phyloP scores from a whole-genome alignment of 345 rosid species.

The Excoecaria agallocha region DNA sequence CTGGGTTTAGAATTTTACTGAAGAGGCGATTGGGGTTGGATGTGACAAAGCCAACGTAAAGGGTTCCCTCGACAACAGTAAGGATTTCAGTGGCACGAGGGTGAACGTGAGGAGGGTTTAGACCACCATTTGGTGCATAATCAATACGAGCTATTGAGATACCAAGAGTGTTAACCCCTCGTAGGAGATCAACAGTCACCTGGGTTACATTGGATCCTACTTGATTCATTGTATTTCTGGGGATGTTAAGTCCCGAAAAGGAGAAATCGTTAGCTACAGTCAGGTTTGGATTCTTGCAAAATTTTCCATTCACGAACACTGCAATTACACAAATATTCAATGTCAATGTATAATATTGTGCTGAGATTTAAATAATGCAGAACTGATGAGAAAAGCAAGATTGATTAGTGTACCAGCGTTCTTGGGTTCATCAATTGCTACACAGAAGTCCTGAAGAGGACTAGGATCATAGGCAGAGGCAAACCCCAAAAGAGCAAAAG shows the following conservation, averaged over 20 bases:
- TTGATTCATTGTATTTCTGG: not conserved
- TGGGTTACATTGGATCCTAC: conserved; percentile 14
- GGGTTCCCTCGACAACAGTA: conserved; percentile 3
- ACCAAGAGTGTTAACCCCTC: conserved; percentile 19
- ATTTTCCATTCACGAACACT: conserved; percentile 24
- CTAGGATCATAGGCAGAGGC: not conserved
- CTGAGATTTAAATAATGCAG: too few relatives aligned
- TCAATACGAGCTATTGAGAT: conserved; percentile 9
- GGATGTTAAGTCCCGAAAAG: conserved; percentile 18
- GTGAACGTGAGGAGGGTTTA: conserved; percentile 11
- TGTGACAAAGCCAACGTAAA: conserved; percentile 16
- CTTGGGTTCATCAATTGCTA: not conserved
- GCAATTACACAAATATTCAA: not conserved
- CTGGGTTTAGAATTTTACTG: conserved; percentile 14
- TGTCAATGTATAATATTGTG: too few relatives aligned
- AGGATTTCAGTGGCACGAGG: conserved; percentile 13
- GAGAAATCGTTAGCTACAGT: conserved; percentile 6
- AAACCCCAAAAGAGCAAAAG: not conserved
- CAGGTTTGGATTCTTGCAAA: conserved; percentile 15
- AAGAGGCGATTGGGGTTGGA: conserved; percentile 3
- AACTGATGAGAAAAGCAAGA: too few relatives aligned
- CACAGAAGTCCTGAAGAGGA: not conserved
- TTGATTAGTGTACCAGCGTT: not conserved
- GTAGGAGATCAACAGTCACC: conserved; percentile 5
- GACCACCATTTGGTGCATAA: not conserved